Evolutionary conservation across 805 yeast genomes (phyloP), one percentile per base, ranked within the genome.

Genomic region (Lachancea nothofagi): DNA sequence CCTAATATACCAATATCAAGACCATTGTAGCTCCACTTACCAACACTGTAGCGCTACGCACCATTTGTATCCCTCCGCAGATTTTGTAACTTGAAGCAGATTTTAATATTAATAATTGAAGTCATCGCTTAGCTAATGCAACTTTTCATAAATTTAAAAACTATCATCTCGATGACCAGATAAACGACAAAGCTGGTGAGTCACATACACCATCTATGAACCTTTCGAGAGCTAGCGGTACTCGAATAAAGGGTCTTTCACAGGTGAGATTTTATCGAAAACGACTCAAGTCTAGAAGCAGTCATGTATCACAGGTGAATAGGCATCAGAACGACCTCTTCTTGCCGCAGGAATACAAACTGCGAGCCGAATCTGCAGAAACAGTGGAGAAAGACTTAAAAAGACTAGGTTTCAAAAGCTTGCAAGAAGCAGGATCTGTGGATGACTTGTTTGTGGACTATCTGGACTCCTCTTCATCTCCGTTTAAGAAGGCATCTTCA

Each of bases 381-480:
- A 42, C 31, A 12, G 41, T 42, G 2, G 45, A 44, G 17, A 32
- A 35, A 15, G 43, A 42, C 9, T 30, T 49, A 34, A 42, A 38
- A 26, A 45, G 31, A 7, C 37, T 45, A 17, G 51, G 49, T 5
- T 47, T 53, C 29, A 38, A 43, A 14, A 45, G 43, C n/a, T 29
- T 48, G 18, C 41, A 48, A 28, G 33, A 43, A 5, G 25, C 29
- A 26, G 19, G 39, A 9, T 30, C 46, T 28, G 23, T 42, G 4
- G 48, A 50, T 18, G 49, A 52, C 14, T 22, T 48, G 21, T 36
- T 57, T 20, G 20, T 55, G 14, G 43, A 48, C n/a, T 59, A 57
- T 39, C 42, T 59, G 19, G 45, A 54, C 18, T 42, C 46, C 25
- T 40, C 48, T 4, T 51, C 51, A 41, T 41, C 55, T 12, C 50